These are phyloP conservation scores for Dactylellina cionopaga DNA, from an alignment of 2,329 filamentous ascomycete species.

Conservation along the genomic window DNA sequence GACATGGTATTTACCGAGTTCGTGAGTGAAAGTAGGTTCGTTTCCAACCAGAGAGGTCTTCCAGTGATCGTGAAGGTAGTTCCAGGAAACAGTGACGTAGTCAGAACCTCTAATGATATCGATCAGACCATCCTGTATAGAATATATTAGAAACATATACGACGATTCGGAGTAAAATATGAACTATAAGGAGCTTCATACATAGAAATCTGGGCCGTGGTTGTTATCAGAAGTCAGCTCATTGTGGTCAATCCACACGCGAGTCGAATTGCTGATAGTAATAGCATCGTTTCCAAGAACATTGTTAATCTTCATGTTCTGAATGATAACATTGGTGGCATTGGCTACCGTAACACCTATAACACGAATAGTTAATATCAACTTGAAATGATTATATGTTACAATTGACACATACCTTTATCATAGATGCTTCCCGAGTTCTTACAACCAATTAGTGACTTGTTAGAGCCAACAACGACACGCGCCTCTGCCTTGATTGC, in stretches of 20 bases:
- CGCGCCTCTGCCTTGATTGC: conserved; percentile 62
- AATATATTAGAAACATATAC: neutral
- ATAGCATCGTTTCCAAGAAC: conserved; percentile 63
- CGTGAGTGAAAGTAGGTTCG: conserved; percentile 69
- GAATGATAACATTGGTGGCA: conserved; percentile 62
- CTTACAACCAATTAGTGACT: conserved; percentile 62
- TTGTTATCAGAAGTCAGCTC: conserved; percentile 63
- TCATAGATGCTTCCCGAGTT: conserved; percentile 63
- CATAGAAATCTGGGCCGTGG: conserved; percentile 61
- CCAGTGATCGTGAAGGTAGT: conserved; percentile 66
- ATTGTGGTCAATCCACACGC: conserved; percentile 65
- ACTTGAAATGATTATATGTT: conserved; percentile 60
- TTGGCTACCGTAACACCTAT: conserved; percentile 59
- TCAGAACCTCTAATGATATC: conserved; percentile 64
- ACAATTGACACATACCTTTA: conserved; percentile 61
- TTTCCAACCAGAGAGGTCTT: conserved; percentile 68
- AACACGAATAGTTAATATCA: conserved; percentile 56
- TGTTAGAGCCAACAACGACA: conserved; percentile 63
- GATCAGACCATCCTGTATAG: conserved; percentile 66
- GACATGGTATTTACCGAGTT: conserved; percentile 68
- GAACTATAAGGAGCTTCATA: conserved; percentile 8
- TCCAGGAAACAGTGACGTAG: conserved; percentile 65
- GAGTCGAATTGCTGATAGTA: conserved; percentile 63
- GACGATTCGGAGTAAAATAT: neutral
- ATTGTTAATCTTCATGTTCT: conserved; percentile 60